Percentiles rank a stretch among this genome's conserved stretches.
Evolutionary conservation across 164 flowering plant genomes (phyloP).

Genomic region (Nelumbo lutea): DNA sequence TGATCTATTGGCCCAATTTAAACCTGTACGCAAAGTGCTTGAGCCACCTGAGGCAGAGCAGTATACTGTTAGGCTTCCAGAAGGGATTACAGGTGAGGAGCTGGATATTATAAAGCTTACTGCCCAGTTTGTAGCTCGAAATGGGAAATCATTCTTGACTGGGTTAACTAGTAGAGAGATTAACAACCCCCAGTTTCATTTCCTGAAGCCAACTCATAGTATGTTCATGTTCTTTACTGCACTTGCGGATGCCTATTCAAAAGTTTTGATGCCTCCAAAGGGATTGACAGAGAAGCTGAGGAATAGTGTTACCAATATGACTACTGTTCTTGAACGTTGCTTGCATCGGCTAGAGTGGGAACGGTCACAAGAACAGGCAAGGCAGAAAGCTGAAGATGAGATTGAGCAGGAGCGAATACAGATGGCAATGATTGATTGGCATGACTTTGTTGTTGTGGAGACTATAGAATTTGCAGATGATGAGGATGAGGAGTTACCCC

Average conservation of each 20-base stretch:
- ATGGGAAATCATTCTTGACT: conserved; percentile 86
- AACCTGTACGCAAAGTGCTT: conserved; percentile 63
- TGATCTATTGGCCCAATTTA: conserved; percentile 60
- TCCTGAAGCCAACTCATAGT: conserved; percentile 93
- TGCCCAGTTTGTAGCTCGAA: conserved; percentile 96
- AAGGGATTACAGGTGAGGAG: conserved; percentile 96
- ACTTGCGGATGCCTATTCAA: conserved; percentile 92
- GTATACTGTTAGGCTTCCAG: conserved; percentile 92
- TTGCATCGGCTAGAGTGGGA: conserved; percentile 96
- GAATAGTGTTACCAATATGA: conserved; percentile 71
- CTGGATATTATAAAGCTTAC: conserved; percentile 94
- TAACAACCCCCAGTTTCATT: conserved; percentile 89
- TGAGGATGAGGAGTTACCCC: conserved; percentile 94
- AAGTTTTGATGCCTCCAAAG: conserved; percentile 91
- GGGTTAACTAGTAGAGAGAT: conserved; percentile 89
- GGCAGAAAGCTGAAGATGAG: conserved; percentile 97
- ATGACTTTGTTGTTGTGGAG: conserved; percentile 98
- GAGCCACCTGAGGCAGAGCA: conserved; percentile 96
- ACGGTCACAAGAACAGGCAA: conserved; percentile 90
- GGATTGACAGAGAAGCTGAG: conserved; percentile 76
- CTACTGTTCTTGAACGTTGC: conserved; percentile 88
- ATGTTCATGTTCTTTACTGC: conserved; percentile 94
- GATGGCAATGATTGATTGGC: conserved; percentile 99
- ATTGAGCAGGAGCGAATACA: conserved; percentile 88
- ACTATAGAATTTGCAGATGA: conserved; percentile 92